Percentiles rank a stretch among this genome's conserved stretches.
phyloP scores from a whole-genome alignment of 1,284 basidiomycete genomes.

The Marasmius tenuissimus region DNA sequence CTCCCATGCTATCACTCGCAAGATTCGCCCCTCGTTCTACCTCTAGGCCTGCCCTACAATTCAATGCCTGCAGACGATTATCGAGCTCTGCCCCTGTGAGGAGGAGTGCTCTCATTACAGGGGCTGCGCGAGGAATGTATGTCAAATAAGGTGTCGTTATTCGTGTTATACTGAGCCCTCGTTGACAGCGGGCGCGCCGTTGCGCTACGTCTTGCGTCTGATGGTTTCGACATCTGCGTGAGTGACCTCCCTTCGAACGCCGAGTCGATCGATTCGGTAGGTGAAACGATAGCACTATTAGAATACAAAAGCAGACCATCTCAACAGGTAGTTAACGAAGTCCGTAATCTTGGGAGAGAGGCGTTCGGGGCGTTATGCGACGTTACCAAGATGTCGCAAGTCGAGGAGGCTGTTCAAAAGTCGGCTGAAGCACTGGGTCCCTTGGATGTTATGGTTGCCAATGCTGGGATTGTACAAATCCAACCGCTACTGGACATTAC shows the following conservation, averaged over 20 bases:
- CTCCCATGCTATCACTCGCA: too few species aligned
- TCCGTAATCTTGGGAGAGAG: conserved; percentile 8
- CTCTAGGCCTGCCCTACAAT: too few species aligned
- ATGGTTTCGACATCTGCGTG: conserved; percentile 13
- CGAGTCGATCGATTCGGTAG: conserved; percentile 1
- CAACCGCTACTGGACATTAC: conserved; percentile 9
- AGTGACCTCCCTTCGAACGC: conserved; percentile 10
- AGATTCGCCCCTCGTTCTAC: too few species aligned
- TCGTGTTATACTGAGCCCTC: neutral
- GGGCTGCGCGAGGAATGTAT: conserved; percentile 13
- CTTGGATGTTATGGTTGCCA: conserved; percentile 13
- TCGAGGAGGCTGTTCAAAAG: conserved; percentile 8
- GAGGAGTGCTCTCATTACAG: conserved; percentile 11
- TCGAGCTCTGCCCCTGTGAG: neutral
- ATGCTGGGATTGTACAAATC: conserved; percentile 15
- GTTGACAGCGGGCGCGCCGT: conserved; percentile 9
- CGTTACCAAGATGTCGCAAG: conserved; percentile 11
- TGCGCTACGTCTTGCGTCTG: conserved; percentile 9
- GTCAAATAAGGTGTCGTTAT: neutral
- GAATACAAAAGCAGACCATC: neutral
- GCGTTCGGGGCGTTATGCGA: conserved; percentile 8
- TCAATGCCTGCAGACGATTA: neutral
- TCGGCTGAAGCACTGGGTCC: conserved; percentile 12
- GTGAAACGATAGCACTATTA: neutral
- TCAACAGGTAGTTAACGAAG: conserved; percentile 11